These are phyloP conservation scores for Nothophoma quercina DNA, from an alignment of 2,329 filamentous ascomycete species.

Conservation along the genomic window DNA sequence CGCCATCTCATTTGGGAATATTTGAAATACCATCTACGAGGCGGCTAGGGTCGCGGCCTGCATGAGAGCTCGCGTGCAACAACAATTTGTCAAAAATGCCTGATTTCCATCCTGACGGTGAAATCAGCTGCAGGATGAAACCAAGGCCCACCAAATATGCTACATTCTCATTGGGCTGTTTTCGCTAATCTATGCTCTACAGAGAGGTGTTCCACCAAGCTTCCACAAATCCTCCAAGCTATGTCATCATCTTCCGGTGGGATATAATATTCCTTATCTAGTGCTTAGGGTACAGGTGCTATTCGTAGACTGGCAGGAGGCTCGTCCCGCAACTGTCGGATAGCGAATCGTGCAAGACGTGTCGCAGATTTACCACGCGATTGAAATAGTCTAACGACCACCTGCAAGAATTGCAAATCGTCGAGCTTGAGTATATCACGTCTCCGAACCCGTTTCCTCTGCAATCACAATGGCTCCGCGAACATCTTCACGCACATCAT, in stretches of 20 bases:
- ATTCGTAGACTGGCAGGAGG: not conserved
- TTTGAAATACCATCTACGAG: slow-evolving; percentile 40
- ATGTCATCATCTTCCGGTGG: not conserved
- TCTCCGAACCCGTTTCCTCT: not conserved
- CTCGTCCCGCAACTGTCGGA: not conserved
- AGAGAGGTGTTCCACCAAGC: not conserved
- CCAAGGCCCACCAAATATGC: not conserved
- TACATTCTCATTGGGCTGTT: slow-evolving; percentile 19
- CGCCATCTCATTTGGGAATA: slow-evolving; percentile 25
- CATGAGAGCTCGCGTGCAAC: slow-evolving; percentile 6
- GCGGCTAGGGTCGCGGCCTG: slow-evolving; percentile 6
- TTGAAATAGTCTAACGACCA: slow-evolving; percentile 5
- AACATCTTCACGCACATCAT: slow-evolving; percentile 28
- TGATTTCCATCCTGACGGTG: slow-evolving; percentile 4
- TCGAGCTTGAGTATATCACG: slow-evolving; percentile 21
- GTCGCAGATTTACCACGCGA: slow-evolving; percentile 9
- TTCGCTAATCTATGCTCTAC: slow-evolving; percentile 3
- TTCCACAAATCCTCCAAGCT: not conserved
- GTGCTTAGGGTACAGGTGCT: not conserved
- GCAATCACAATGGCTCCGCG: slow-evolving; percentile 2
- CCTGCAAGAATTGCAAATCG: slow-evolving; percentile 30
- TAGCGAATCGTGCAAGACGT: not conserved
- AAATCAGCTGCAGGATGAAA: slow-evolving; percentile 7
- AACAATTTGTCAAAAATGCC: slow-evolving; percentile 31
- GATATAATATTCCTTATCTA: not conserved